These are phyloP conservation scores for Neurospora africana DNA, from an alignment of 495 filamentous ascomycete species.

Conservation along the genomic window DNA sequence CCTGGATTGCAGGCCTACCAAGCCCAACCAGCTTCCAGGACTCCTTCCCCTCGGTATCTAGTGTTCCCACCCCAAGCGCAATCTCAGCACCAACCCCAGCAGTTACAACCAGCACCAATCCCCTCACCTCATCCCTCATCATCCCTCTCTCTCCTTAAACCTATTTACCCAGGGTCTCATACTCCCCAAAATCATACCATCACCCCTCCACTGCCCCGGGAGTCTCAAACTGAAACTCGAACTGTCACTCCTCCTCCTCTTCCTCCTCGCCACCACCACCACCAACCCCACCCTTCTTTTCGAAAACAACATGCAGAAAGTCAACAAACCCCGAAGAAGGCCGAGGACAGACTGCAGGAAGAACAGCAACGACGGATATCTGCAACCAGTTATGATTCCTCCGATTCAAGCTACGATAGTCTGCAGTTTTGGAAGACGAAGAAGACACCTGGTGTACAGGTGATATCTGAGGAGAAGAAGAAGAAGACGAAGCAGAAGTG, in stretches of 20 bases:
- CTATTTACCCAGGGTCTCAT: neutral
- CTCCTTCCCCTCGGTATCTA: neutral
- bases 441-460: no score
- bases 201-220: neutral
- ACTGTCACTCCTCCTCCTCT: neutral
- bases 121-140: neutral
- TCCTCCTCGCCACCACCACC: no score
- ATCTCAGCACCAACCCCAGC: neutral
- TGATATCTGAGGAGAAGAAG: no score
- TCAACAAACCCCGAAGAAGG: no score
- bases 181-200: neutral
- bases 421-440: no score
- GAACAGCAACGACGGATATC: no score
- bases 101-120: neutral
- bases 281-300: neutral
- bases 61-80: neutral
- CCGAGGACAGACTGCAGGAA: no score
- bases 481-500: no score
- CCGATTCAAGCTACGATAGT: no score
- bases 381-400: neutral
- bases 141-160: neutral
- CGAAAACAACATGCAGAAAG: neutral
- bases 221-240: no score
- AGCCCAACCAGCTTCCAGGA: neutral
- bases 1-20: neutral